These are phyloP conservation scores for Colletotrichum sidae DNA, from an alignment of 2,329 filamentous ascomycete genomes.

Conservation along the genomic window DNA sequence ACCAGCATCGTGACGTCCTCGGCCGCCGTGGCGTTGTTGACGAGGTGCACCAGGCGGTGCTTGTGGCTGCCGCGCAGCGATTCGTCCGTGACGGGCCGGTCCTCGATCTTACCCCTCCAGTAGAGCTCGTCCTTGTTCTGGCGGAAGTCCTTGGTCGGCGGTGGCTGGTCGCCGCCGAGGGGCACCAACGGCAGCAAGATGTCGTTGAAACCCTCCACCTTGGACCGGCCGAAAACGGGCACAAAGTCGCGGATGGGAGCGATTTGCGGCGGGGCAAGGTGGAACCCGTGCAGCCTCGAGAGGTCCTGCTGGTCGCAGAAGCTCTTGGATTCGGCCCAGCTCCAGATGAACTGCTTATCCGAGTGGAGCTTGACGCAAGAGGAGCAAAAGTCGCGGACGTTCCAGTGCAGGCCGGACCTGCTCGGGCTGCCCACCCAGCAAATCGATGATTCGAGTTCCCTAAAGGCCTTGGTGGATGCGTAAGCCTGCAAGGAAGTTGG, in stretches of 20 bases:
- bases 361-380: conserved; percentile 74
- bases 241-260: conserved; percentile 73
- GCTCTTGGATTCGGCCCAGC: conserved; percentile 74
- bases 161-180: conserved; percentile 57
- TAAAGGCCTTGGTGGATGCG: conserved; percentile 46
- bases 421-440: conserved; percentile 73
- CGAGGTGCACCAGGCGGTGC: conserved; percentile 77
- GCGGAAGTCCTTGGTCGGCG: conserved; percentile 60
- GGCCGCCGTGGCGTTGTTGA: conserved; percentile 66
- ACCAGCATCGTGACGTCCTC: conserved; percentile 68
- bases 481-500: neutral
- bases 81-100: conserved; percentile 62
- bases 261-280: conserved; percentile 72
- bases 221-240: conserved; percentile 82
- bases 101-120: conserved; percentile 79
- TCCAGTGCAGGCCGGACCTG: conserved; percentile 70
- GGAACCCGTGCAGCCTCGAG: conserved; percentile 78
- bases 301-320: conserved; percentile 84
- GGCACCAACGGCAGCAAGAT: conserved; percentile 76
- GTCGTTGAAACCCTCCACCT: conserved; percentile 78
- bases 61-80: conserved; percentile 75
- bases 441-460: conserved; percentile 58
- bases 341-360: conserved; percentile 71
- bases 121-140: conserved; percentile 75
- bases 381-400: conserved; percentile 72